Base-by-base conservation (phyloP, 176 grass and related monocot genomes). In the Oryza longistaminata region DNA sequence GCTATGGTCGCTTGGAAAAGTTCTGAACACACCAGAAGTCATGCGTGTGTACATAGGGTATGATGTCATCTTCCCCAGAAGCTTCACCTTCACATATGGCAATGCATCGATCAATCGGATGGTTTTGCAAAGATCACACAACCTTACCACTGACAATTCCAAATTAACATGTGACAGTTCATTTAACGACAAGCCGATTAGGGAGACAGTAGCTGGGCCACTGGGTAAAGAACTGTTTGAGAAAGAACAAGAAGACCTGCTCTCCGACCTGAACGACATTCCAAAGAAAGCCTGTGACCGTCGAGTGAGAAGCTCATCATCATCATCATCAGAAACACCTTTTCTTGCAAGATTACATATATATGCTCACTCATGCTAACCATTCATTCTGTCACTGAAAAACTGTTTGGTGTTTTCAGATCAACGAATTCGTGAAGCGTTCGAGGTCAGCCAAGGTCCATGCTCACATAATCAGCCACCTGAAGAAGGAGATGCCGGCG, bases 41-140 rank as follows among this genome's bases (percentile, higher is more conserved):
- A 91, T 89, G 85, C 93, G 93, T 61, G 91, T 98, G 45, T 98
- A 95, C 80, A 94, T 98, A 31, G 96, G 96, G 91, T 95, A 92
- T 77, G 80, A 2, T 65, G 46, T 50, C 80, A 68, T 49, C 22
- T 66, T 44, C 69, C 25, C 42, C 64, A 43, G 65, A 29, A 66
- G 44, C 11, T 25, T 46, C 40, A 45, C 70, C 11, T 25, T 46
- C 52, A 45, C 70, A 60, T 76, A 42, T 75, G 45, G 24, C 85
- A 68, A 88, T 24, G 19, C 10, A 17, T 26, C 3, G 9, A 50
- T 79, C 75, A 73, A 74, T 65, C 10, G 74, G 70, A 73, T 60
- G 9, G 1, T 62, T 22, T 48, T 3, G 2, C 22, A 15, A 37
- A 37, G 3, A 42, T 46, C 26, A 44, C 21, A 44, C 60, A 45